Percentiles rank a stretch among this genome's conserved stretches.
These are phyloP conservation scores for Backusella parvicylindrica DNA, from an alignment of 192 early-diverging fungal species.

Conservation along the genomic window DNA sequence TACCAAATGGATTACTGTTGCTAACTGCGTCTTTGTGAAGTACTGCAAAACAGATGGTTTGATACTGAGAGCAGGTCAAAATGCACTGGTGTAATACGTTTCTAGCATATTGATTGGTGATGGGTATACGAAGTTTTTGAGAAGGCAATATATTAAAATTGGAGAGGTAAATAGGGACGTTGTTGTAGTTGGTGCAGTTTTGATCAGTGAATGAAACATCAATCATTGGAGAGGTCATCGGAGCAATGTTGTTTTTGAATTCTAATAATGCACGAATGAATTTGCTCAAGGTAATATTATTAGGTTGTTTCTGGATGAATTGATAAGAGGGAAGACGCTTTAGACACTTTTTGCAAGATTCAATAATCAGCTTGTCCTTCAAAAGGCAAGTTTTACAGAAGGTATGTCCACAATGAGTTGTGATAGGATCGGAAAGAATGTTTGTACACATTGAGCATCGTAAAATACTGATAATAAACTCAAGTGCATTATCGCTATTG, in stretches of 20 bases:
- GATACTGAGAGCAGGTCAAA: not conserved
- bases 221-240: not conserved
- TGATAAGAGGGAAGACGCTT: not conserved
- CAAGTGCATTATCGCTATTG: not conserved
- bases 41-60: not conserved
- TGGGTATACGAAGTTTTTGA: conserved; percentile 8
- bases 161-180: not conserved
- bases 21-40: not conserved
- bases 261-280: not conserved
- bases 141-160: not conserved
- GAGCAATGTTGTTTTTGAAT: not conserved
- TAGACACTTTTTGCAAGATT: conserved; percentile 1
- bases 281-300: not conserved
- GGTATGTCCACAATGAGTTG: conserved; percentile 18
- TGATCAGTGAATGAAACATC: not conserved
- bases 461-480: not conserved
- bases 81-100: not conserved
- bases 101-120: not conserved
- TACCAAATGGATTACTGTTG: not conserved
- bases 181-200: not conserved
- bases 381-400: conserved; percentile 16
- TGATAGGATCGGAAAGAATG: not conserved
- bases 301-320: not conserved
- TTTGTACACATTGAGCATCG: not conserved
- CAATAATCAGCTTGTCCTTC: not conserved